phyloP scores from a whole-genome alignment of 768 basidiomycete species.

The Boletus vermiculosoides region DNA sequence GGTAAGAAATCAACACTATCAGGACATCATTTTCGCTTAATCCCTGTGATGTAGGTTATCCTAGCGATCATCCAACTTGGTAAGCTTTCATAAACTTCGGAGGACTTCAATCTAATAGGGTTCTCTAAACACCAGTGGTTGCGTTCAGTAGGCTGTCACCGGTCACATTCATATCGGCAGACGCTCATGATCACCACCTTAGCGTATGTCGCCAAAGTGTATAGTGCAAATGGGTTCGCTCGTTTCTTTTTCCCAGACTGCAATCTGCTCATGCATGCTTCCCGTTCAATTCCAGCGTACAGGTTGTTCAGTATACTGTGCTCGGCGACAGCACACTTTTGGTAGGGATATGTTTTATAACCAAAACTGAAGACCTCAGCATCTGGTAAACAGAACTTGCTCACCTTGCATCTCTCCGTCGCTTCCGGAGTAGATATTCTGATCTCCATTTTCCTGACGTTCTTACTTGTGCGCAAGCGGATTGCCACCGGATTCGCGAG shows the following conservation, averaged over 20 bases:
- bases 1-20: neutral
- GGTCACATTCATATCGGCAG: neutral
- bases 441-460: slow-evolving; percentile 1
- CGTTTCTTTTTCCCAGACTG: neutral
- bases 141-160: neutral
- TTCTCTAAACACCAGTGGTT: neutral
- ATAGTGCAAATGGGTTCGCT: neutral
- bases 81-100: neutral
- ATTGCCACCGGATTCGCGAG: neutral
- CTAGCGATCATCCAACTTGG: slow-evolving; percentile 8
- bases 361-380: neutral
- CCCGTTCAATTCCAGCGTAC: neutral
- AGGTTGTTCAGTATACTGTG: neutral
- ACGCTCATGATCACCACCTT: neutral
- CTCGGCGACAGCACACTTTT: neutral
- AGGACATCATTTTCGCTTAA: neutral
- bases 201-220: neutral
- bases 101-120: neutral
- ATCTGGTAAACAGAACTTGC: neutral
- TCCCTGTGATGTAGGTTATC: neutral
- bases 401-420: neutral
- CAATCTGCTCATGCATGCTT: neutral
- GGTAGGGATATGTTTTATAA: neutral
- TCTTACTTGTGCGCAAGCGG: slow-evolving; percentile 6
- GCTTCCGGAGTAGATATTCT: slow-evolving; percentile 8